Conservation (phyloP, 1,284 basidiomycete genomes). For the Leccinum angustisporum region DNA sequence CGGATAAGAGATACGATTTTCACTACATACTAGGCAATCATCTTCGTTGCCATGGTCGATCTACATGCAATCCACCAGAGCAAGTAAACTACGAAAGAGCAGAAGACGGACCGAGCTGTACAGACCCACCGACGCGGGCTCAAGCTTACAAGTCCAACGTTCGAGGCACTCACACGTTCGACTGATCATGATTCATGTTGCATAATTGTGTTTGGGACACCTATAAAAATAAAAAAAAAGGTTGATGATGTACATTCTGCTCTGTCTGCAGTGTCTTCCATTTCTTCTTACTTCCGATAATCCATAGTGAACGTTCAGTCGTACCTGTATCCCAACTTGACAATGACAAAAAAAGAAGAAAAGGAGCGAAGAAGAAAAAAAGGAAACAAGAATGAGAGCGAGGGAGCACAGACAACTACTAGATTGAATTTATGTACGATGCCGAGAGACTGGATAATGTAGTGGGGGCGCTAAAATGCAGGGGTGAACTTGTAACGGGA, state of each 20-base stretch:
- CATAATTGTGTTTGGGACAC: neutral
- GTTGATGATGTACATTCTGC: conserved; percentile 2
- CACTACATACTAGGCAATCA: neutral
- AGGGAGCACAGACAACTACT: conserved; percentile 16
- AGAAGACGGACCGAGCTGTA: neutral
- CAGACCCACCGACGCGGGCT: neutral
- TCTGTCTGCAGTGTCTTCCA: conserved; percentile 8
- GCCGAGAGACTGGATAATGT: conserved; percentile 27
- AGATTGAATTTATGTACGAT: conserved; percentile 25
- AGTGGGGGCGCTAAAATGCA: conserved; percentile 25
- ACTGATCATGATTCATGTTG: neutral
- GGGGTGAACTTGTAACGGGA: conserved; percentile 8
- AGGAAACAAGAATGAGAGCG: conserved; percentile 3
- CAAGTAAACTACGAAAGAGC: neutral
- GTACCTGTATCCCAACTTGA: conserved; percentile 20
- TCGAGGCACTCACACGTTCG: neutral
- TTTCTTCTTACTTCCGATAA: conserved; percentile 13
- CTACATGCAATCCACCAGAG: neutral
- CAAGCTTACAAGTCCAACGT: neutral
- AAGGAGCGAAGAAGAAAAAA: neutral
- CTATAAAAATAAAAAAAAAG: neutral
- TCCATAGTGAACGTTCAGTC: conserved; percentile 13
- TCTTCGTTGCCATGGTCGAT: neutral
- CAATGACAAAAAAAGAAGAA: conserved; percentile 5
- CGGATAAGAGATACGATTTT: neutral